phyloP scores from a whole-genome alignment of 768 basidiomycete species.

The Boletus patriciae region DNA sequence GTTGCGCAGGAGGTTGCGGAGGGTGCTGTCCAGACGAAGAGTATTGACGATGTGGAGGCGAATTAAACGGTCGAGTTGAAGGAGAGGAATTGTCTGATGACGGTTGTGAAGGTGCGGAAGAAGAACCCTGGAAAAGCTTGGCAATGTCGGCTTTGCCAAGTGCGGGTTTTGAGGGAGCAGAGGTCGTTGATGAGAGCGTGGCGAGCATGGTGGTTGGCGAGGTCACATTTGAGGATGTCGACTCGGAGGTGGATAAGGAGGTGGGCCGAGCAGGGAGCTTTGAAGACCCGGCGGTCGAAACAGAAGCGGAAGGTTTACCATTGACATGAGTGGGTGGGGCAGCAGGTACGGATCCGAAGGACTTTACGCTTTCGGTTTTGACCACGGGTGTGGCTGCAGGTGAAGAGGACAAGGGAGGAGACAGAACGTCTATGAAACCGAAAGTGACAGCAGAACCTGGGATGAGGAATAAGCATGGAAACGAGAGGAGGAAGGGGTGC shows the following conservation, averaged over 20 bases:
- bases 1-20: slow-evolving; percentile 38
- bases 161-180: slow-evolving; percentile 34
- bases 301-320: slow-evolving; percentile 56
- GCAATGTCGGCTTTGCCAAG: slow-evolving; percentile 40
- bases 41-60: slow-evolving; percentile 48
- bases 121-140: slow-evolving; percentile 41
- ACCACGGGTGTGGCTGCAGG: slow-evolving; percentile 66
- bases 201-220: slow-evolving; percentile 34
- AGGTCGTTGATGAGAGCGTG: slow-evolving; percentile 36
- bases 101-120: slow-evolving; percentile 45
- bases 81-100: slow-evolving; percentile 59
- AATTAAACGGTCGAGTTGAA: slow-evolving; percentile 50
- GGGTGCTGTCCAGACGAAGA: slow-evolving; percentile 39
- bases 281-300: slow-evolving; percentile 41
- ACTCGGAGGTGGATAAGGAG: slow-evolving; percentile 21
- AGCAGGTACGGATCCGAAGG: slow-evolving; percentile 76
- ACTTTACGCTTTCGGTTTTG: slow-evolving; percentile 72
- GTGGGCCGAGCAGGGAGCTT: slow-evolving; percentile 31
- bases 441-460: slow-evolving; percentile 75
- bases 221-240: slow-evolving; percentile 28
- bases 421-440: slow-evolving; percentile 84
- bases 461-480: slow-evolving; percentile 6
- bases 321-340: slow-evolving; percentile 53
- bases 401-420: slow-evolving; percentile 77
- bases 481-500: not conserved